A percentile compares a stretch with the other conserved stretches of the same genome.
These are phyloP conservation scores for Davidsoniella eucalypti DNA, from an alignment of 2,329 filamentous ascomycete genomes.

Conservation along the genomic window DNA sequence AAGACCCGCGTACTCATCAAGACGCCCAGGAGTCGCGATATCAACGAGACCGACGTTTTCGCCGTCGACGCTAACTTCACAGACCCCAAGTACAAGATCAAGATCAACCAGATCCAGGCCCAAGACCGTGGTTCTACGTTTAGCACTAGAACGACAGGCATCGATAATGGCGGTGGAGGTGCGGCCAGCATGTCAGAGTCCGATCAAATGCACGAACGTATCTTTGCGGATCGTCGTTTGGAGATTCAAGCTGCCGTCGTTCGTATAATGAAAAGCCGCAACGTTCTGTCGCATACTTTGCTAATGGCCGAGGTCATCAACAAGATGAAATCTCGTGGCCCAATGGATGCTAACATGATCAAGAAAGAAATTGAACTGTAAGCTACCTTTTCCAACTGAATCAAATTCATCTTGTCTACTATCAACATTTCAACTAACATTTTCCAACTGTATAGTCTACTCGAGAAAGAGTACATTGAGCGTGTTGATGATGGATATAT, in stretches of 20 bases:
- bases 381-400: constrained; percentile 20
- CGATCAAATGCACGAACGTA: constrained; percentile 76
- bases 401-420: not conserved
- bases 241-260: constrained; percentile 97
- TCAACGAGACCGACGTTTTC: constrained; percentile 66
- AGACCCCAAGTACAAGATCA: constrained; percentile 64
- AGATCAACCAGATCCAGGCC: not conserved
- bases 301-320: constrained; percentile 84
- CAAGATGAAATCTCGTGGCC: constrained; percentile 72
- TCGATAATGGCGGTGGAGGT: constrained; percentile 32
- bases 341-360: constrained; percentile 71
- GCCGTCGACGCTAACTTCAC: constrained; percentile 61
- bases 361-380: constrained; percentile 95
- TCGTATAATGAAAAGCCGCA: constrained; percentile 88
- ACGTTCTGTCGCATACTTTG: constrained; percentile 72
- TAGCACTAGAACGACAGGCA: not conserved
- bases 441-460: constrained; percentile 39
- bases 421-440: constrained; percentile 16
- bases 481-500: constrained; percentile 54
- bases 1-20: constrained; percentile 74
- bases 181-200: constrained; percentile 51
- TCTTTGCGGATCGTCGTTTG: constrained; percentile 78
- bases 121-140: not conserved
- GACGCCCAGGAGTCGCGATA: constrained; percentile 68
- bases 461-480: constrained; percentile 89